Percentiles rank a stretch among this genome's conserved stretches.
Evolutionary conservation across 768 basidiomycete genomes (phyloP).

Genomic region (Crucibulum laeve): DNA sequence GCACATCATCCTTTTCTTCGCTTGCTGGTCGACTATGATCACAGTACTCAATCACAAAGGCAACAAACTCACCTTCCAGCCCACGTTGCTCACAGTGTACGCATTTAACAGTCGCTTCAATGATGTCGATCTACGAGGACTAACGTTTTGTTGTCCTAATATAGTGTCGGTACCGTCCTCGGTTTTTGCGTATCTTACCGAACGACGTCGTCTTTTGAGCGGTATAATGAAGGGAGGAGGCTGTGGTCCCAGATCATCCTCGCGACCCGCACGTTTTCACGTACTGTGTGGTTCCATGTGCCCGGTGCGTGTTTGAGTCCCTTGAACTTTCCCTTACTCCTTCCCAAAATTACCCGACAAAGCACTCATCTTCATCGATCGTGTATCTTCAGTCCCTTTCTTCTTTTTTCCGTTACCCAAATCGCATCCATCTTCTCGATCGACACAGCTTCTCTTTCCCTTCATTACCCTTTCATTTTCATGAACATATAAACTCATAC

Average conservation of each 20-base stretch:
- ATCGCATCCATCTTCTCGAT: no score
- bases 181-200: slow-evolving; percentile 74
- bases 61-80: slow-evolving; percentile 33
- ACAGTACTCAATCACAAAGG: slow-evolving; percentile 39
- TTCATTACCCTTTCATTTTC: not conserved
- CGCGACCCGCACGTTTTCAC: slow-evolving; percentile 50
- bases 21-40: slow-evolving; percentile 47
- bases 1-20: slow-evolving; percentile 65
- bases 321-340: no score
- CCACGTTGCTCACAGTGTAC: slow-evolving; percentile 68
- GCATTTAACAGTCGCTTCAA: slow-evolving; percentile 12
- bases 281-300: slow-evolving; percentile 67
- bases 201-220: slow-evolving; percentile 68
- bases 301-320: slow-evolving; percentile 45
- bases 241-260: slow-evolving; percentile 69
- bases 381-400: no score
- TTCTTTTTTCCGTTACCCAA: no score
- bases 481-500: not conserved
- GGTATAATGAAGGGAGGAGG: slow-evolving; percentile 71
- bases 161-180: slow-evolving; percentile 55
- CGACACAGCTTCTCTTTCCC: not conserved
- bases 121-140: slow-evolving; percentile 1
- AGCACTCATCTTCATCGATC: no score
- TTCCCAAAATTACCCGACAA: no score
- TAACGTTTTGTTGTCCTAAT: slow-evolving; percentile 6